A percentile compares a stretch with the other conserved stretches of the same genome.
phyloP scores from a whole-genome alignment of 2,329 filamentous ascomycete species.

The Penicillium sp. region DNA sequence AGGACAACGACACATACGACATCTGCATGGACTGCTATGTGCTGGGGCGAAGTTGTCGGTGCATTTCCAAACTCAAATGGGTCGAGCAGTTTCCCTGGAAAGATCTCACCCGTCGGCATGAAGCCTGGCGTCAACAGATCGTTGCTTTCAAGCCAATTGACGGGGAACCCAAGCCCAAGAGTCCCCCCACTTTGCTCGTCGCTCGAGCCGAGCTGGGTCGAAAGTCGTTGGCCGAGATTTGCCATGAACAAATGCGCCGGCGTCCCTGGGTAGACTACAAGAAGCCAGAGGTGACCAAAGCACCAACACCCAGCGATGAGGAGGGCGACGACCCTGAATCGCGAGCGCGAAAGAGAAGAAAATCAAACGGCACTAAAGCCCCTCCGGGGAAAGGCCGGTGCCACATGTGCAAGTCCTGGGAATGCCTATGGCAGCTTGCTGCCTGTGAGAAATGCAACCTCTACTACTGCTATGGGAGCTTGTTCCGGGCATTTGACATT shows the following conservation, averaged over 20 bases:
- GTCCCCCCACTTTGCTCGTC: constrained; percentile 59
- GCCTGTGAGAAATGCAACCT: constrained; percentile 74
- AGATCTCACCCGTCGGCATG: constrained; percentile 74
- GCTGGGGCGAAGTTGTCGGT: constrained; percentile 93
- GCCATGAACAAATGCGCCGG: constrained; percentile 78
- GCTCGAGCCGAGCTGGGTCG: constrained; percentile 67
- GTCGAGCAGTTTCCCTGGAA: constrained; percentile 91
- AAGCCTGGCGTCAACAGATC: constrained; percentile 77
- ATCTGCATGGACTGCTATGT: constrained; percentile 97
- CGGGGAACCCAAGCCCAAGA: constrained; percentile 59
- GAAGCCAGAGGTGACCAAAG: constrained; percentile 49
- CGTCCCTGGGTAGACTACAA: constrained; percentile 81
- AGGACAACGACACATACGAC: constrained; percentile 83
- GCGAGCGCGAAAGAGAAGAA: constrained; percentile 64
- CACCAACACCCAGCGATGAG: constrained; percentile 18
- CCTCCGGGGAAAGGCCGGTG: constrained; percentile 60
- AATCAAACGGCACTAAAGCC: constrained; percentile 54
- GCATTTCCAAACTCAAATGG: constrained; percentile 83
- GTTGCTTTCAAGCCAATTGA: constrained; percentile 68
- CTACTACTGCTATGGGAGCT: constrained; percentile 87
- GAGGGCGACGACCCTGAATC: constrained; percentile 57
- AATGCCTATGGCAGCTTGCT: constrained; percentile 82
- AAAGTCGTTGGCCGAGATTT: constrained; percentile 88
- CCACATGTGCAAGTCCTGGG: constrained; percentile 79
- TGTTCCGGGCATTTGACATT: constrained; percentile 89